A percentile compares a stretch with the other conserved stretches of the same genome.
Conservation (phyloP, 2,329 filamentous ascomycete genomes). For the Xylariaceae sp. region DNA sequence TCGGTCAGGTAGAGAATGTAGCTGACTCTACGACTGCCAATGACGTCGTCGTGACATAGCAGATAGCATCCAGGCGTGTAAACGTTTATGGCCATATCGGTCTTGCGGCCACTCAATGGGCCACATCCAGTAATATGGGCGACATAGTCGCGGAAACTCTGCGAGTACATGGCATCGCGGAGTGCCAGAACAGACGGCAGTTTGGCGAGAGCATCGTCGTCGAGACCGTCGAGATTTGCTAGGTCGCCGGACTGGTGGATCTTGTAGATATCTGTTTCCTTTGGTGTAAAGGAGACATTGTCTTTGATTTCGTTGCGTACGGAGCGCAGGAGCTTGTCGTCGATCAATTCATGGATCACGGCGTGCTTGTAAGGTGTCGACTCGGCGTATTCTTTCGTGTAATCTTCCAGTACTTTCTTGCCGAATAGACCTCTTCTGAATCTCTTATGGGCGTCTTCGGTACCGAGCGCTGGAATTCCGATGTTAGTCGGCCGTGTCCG, state of each 20-base stretch:
- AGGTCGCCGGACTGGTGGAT: conserved; percentile 98
- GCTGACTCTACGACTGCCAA: conserved; percentile 91
- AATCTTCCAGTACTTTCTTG: conserved; percentile 52
- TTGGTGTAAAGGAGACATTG: conserved; percentile 93
- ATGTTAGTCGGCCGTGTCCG: conserved; percentile 8
- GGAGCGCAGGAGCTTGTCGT: conserved; percentile 76
- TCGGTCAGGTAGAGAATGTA: conserved; percentile 97
- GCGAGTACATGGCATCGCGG: conserved; percentile 92
- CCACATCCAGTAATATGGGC: conserved; percentile 83
- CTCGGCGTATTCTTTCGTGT: conserved; percentile 60
- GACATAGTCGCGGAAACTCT: conserved; percentile 84
- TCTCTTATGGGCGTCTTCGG: conserved; percentile 51
- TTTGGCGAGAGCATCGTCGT: conserved; percentile 79
- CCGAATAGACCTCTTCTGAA: conserved; percentile 69
- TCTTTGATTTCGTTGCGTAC: conserved; percentile 87
- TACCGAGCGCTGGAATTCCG: conserved; percentile 42
- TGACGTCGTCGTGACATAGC: conserved; percentile 97
- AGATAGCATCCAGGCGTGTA: conserved; percentile 96
- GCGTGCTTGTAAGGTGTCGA: conserved; percentile 84
- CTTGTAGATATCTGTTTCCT: conserved; percentile 99
- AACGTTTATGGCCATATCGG: conserved; percentile 98
- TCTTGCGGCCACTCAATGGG: conserved; percentile 86
- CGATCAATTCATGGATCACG: conserved; percentile 78
- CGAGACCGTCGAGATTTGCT: conserved; percentile 91
- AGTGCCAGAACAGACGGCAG: conserved; percentile 86